Evolutionary conservation across 2,329 filamentous ascomycete species (phyloP).

Genomic region (Acrodontium crateriforme): DNA sequence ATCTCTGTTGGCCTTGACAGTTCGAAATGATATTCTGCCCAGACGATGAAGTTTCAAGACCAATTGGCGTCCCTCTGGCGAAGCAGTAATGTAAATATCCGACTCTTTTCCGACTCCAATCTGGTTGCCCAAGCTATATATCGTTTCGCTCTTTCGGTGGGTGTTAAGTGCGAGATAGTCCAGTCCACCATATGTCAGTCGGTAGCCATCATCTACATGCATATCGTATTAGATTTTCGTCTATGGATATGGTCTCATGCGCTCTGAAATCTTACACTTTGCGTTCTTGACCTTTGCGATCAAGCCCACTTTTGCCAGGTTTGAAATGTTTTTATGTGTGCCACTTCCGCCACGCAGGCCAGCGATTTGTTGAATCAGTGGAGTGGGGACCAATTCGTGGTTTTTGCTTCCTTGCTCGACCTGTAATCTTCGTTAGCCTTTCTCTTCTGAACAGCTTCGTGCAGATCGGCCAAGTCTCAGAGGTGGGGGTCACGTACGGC

Average conservation of each 20-base stretch:
- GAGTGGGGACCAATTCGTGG: constrained; percentile 89
- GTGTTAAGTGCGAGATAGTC: constrained; percentile 95
- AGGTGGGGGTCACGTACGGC: constrained; percentile 47
- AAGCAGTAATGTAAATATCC: constrained; percentile 88
- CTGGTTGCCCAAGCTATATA: constrained; percentile 88
- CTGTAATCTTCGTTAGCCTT: constrained; percentile 34
- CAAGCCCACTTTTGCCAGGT: constrained; percentile 78
- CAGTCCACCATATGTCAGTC: constrained; percentile 87
- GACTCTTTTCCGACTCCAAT: constrained; percentile 96
- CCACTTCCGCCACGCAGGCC: constrained; percentile 61
- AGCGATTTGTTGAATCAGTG: constrained; percentile 72
- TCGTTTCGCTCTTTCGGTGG: constrained; percentile 61
- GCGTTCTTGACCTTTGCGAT: constrained; percentile 91
- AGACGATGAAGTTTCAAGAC: constrained; percentile 94
- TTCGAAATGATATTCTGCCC: constrained; percentile 90
- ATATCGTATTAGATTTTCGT: too few species aligned
- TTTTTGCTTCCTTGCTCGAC: constrained; percentile 90
- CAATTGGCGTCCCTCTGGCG: constrained; percentile 59
- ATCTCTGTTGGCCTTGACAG: constrained; percentile 89
- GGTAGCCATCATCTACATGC: constrained; percentile 74
- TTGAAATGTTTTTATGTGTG: constrained; percentile 77
- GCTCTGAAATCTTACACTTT: constrained; percentile 60
- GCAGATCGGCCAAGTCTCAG: not conserved
- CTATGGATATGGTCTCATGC: too few species aligned
- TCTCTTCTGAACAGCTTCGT: too few species aligned